phyloP scores from a whole-genome alignment of 1,284 basidiomycete species.

The Fomitopsis palustris region DNA sequence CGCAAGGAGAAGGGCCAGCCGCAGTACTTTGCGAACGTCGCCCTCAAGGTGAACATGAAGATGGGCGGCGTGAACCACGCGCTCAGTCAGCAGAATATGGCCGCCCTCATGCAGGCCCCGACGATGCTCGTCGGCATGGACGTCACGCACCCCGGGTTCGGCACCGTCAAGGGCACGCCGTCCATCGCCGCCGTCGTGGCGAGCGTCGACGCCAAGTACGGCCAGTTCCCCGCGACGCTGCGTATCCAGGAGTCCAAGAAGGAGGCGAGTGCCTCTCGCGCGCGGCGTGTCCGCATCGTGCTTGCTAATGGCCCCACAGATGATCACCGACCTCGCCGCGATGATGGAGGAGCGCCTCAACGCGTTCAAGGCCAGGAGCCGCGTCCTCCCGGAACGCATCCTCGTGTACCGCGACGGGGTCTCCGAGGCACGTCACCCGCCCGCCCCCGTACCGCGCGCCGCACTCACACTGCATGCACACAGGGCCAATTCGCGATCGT shows the following conservation, averaged over 20 bases:
- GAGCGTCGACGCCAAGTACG: constrained; percentile 57
- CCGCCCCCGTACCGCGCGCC: neutral
- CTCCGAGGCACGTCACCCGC: constrained; percentile 53
- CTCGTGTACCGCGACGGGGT: constrained; percentile 79
- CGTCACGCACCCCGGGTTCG: constrained; percentile 75
- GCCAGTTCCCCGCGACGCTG: constrained; percentile 70
- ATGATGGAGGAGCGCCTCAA: constrained; percentile 70
- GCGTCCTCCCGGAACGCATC: constrained; percentile 54
- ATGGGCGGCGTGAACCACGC: constrained; percentile 73
- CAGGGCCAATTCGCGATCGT: constrained; percentile 75
- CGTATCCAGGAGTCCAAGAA: constrained; percentile 70
- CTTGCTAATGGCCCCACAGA: constrained; percentile 35
- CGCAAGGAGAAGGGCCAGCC: constrained; percentile 57
- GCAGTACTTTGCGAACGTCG: constrained; percentile 77
- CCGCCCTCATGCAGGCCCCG: constrained; percentile 49
- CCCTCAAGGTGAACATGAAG: constrained; percentile 80
- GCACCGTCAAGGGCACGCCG: constrained; percentile 63
- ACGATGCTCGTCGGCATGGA: constrained; percentile 85
- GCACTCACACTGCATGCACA: constrained; percentile 10
- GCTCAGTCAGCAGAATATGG: constrained; percentile 45
- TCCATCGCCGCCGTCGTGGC: constrained; percentile 81
- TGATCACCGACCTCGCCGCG: constrained; percentile 62
- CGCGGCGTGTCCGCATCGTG: neutral
- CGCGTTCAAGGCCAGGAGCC: constrained; percentile 46
- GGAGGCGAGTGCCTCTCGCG: constrained; percentile 47